phyloP scores from a whole-genome alignment of 2,329 filamentous ascomycete genomes.

The Fusarium oligoseptatum region DNA sequence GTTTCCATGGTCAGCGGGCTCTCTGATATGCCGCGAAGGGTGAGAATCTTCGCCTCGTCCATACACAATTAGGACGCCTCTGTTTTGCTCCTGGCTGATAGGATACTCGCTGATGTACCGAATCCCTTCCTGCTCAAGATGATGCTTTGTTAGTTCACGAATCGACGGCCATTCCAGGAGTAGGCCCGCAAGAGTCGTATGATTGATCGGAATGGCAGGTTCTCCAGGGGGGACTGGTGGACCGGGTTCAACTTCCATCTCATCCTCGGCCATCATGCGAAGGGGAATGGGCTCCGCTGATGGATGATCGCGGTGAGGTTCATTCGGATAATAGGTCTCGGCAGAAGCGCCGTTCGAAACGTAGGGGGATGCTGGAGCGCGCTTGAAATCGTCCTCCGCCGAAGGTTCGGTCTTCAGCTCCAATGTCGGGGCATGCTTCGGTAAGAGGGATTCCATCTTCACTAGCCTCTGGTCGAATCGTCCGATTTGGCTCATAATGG shows the following conservation, averaged over 20 bases:
- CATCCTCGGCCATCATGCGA: conserved; percentile 58
- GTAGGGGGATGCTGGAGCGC: conserved; percentile 38
- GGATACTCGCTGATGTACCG: conserved; percentile 78
- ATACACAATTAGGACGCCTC: conserved; percentile 81
- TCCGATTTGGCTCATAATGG: conserved; percentile 54
- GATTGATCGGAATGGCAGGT: conserved; percentile 83
- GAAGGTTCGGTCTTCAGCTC: conserved; percentile 47
- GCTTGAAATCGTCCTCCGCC: conserved; percentile 49
- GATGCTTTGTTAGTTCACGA: conserved; percentile 68
- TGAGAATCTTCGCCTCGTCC: conserved; percentile 83
- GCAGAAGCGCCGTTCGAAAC: conserved; percentile 37
- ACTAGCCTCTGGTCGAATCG: conserved; percentile 55
- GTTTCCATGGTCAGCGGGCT: conserved; percentile 54
- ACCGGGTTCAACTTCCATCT: conserved; percentile 65
- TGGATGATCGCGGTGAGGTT: conserved; percentile 45
- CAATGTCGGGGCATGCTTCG: conserved; percentile 33
- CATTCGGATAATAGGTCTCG: conserved; percentile 40
- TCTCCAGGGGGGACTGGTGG: conserved; percentile 68
- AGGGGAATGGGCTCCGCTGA: conserved; percentile 45
- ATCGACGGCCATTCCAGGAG: conserved; percentile 82
- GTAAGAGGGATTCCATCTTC: conserved; percentile 51
- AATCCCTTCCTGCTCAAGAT: conserved; percentile 63
- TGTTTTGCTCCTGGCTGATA: conserved; percentile 78
- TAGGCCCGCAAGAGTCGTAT: conserved; percentile 90
- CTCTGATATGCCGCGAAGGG: conserved; percentile 63